Percentiles rank a stretch among this genome's conserved stretches.
These are phyloP conservation scores for Stephania yunnanensis DNA, from an alignment of 164 flowering plant genomes.

Conservation along the genomic window DNA sequence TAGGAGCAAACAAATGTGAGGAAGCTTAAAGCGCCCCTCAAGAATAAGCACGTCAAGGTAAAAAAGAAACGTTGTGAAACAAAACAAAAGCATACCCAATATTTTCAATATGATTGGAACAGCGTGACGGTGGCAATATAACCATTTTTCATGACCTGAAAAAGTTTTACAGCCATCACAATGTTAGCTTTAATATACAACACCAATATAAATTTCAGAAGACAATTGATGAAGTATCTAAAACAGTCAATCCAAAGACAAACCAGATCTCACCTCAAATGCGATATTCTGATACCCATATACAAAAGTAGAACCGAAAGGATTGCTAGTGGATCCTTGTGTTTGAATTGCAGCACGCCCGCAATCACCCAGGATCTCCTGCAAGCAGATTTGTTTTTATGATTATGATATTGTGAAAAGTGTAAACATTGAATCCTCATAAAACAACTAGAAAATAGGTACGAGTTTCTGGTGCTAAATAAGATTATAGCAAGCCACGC, in stretches of 20 bases:
- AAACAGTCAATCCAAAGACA: not conserved
- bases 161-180: conserved; percentile 8
- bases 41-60: not conserved
- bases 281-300: conserved; percentile 94
- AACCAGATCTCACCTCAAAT: conserved; percentile 62
- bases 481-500: not conserved
- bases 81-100: conserved; percentile 13
- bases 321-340: conserved; percentile 89
- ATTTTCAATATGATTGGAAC: conserved; percentile 52
- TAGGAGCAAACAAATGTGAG: not conserved
- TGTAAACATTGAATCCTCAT: not conserved
- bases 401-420: not conserved
- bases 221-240: not conserved
- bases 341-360: conserved; percentile 95
- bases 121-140: conserved; percentile 91
- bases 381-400: not conserved
- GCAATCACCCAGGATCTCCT: conserved; percentile 95
- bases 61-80: not conserved
- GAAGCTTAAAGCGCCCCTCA: not conserved
- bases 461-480: not conserved
- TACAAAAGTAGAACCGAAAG: conserved; percentile 93
- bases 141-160: conserved; percentile 93
- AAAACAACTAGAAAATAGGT: not conserved
- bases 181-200: conserved; percentile 7
- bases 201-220: not conserved